A percentile compares a stretch with the other conserved stretches of the same genome.
These are phyloP conservation scores for Dioscorea zingiberensis DNA, from an alignment of 106 monocot genomes.

Conservation along the genomic window DNA sequence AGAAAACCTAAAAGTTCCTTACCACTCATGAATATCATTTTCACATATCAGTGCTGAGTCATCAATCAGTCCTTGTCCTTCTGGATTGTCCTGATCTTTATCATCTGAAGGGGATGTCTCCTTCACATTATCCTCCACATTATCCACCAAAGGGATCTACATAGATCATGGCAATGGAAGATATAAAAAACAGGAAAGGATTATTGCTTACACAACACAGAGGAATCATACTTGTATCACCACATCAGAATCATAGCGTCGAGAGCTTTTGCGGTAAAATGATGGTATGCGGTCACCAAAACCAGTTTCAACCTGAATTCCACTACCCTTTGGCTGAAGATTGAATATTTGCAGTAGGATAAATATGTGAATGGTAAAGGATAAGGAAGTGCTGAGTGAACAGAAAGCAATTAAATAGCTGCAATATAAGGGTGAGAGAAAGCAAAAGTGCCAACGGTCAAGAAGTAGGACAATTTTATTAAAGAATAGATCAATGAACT, in stretches of 20 bases:
- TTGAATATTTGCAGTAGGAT: not conserved
- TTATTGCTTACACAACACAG: not conserved
- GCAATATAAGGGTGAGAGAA: no score
- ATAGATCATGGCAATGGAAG: not conserved
- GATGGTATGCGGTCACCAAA: slow-evolving; percentile 56
- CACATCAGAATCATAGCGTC: slow-evolving; percentile 46
- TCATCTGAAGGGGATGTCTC: not conserved
- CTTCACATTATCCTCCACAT: slow-evolving; percentile 2
- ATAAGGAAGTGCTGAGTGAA: not conserved
- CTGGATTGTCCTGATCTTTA: not conserved
- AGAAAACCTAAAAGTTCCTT: not conserved
- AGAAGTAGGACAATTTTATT: no score
- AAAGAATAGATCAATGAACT: no score
- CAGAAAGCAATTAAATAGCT: not conserved
- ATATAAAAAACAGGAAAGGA: not conserved
- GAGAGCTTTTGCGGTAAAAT: slow-evolving; percentile 30
- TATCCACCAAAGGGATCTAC: slow-evolving; percentile 6
- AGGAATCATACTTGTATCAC: slow-evolving; percentile 66
- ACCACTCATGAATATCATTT: slow-evolving; percentile 2
- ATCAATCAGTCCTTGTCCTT: slow-evolving; percentile 2
- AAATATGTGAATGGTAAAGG: not conserved
- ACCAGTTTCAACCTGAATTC: slow-evolving; percentile 61
- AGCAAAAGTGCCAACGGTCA: no score
- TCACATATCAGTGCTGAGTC: slow-evolving; percentile 5
- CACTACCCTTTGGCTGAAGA: slow-evolving; percentile 53